Conservation (phyloP, 768 basidiomycete genomes). For the Mycena alexandri region DNA sequence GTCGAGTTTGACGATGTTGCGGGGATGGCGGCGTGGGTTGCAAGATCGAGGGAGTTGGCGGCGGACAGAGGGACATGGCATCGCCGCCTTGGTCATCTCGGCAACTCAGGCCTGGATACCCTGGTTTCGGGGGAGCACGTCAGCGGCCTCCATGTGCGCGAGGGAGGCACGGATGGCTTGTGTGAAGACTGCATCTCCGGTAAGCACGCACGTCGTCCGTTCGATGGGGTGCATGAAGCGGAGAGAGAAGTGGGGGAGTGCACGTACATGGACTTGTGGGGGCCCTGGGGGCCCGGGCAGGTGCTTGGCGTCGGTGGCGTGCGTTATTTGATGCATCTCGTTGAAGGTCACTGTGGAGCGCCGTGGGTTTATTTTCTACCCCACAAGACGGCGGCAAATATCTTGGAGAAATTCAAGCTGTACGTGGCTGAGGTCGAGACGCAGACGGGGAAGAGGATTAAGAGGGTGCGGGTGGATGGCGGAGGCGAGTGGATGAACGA, state of each 20-base stretch:
- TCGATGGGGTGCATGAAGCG: neutral
- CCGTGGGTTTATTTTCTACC: neutral
- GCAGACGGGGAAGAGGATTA: constrained; percentile 1
- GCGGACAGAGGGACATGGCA: constrained; percentile 11
- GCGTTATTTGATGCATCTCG: neutral
- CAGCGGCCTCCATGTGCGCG: constrained; percentile 8
- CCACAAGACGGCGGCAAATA: constrained; percentile 1
- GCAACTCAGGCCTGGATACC: neutral
- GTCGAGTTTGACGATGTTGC: neutral
- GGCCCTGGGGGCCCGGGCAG: constrained; percentile 14
- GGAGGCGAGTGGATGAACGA: constrained; percentile 25
- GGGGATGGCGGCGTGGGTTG: neutral
- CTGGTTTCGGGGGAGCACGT: constrained; percentile 13
- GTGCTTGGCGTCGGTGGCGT: neutral
- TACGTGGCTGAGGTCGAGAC: constrained; percentile 14
- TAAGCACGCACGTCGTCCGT: neutral
- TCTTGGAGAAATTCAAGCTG: neutral
- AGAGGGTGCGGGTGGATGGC: constrained; percentile 1
- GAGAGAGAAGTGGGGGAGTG: constrained; percentile 2
- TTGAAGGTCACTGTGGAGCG: neutral
- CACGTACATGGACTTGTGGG: constrained; percentile 11
- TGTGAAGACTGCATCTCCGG: constrained; percentile 16
- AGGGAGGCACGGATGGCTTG: neutral
- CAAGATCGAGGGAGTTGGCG: neutral
- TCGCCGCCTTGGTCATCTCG: constrained; percentile 8